Base-by-base conservation (phyloP, 768 basidiomycete genomes). In the Boletus patriciae region DNA sequence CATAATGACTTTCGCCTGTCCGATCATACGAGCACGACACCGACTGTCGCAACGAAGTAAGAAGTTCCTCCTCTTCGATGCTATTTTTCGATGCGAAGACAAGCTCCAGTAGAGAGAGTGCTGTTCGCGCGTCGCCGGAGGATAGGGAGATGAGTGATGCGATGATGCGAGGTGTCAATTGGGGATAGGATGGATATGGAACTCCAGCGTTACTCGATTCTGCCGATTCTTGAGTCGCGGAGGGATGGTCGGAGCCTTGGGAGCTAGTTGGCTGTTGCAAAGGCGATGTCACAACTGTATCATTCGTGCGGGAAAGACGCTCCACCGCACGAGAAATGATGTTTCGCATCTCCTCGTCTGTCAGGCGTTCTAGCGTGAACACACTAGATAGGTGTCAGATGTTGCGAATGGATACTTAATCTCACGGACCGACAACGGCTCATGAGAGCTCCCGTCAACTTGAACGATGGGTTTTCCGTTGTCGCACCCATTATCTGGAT, bases 401-500 rank as follows among this genome's bases (percentile, higher is more conserved):
- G 11, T 49, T 44, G 21, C 13, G 6, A 6, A 46, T n/a, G 25
- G 40, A 50, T 11, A 41, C 36, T 41, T 44, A 11, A 44, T 23
- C 19, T 34, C 31, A 73, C 81, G 65, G 60, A 87, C 89, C 89
- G 81, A 71, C 90, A 92, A 43, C 90, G 83, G 66, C 86, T 87
- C 31, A 92, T 73, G 29, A 92, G 75, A 12, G 90, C 85, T 33
- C 83, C 78, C 18, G 85, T 89, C 33, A 92, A 70, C 62, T 88
- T 90, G 75, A 94, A 94, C 0, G 89, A 91, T 1, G 92, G 92
- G 59, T 94, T 94, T 70, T 94, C 92, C 1, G 92, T 94, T 4
- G 92, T 94, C 1, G 92, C 90, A 27, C 90, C 90, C 63, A 92
- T 82, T 29, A 92, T 74, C 83, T 87, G 15, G 36, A 18, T 19